phyloP scores from a whole-genome alignment of 176 grass and related monocot species.

The Oryza brachyantha region DNA sequence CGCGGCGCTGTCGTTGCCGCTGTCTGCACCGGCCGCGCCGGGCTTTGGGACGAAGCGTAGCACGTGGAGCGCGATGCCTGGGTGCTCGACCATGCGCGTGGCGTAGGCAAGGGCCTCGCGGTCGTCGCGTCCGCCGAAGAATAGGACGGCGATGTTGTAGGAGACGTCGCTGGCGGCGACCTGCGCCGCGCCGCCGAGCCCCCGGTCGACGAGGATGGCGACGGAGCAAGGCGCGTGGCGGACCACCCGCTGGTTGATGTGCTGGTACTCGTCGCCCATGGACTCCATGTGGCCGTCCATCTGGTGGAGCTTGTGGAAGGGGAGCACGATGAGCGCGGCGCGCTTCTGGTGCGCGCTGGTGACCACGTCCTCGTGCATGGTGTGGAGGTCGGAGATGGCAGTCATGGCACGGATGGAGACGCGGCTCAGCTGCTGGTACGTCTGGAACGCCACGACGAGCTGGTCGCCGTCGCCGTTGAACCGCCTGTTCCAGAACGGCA shows the following conservation, averaged over 20 bases:
- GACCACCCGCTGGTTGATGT: conserved; percentile 53
- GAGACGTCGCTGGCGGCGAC: conserved; percentile 48
- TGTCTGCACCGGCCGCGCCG: background rate
- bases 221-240: conserved; percentile 48
- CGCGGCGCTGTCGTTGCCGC: background rate
- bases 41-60: conserved; percentile 14
- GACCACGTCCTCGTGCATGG: conserved; percentile 63
- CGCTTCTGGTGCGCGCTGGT: conserved; percentile 54
- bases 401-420: conserved; percentile 59
- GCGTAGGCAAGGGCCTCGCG: conserved; percentile 65
- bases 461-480: conserved; percentile 23
- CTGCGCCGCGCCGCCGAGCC: conserved; percentile 43
- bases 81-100: conserved; percentile 61
- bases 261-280: conserved; percentile 46
- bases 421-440: conserved; percentile 50
- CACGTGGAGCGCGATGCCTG: conserved; percentile 42
- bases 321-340: conserved; percentile 52
- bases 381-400: conserved; percentile 56
- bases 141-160: conserved; percentile 42
- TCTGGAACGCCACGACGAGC: conserved; percentile 60
- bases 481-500: conserved; percentile 57
- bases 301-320: conserved; percentile 60
- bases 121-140: conserved; percentile 78
- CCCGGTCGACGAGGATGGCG: conserved; percentile 52
- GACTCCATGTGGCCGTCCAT: conserved; percentile 57